Conservation (phyloP, 148 eudicot genomes). For the Dianthus caryophyllus region DNA sequence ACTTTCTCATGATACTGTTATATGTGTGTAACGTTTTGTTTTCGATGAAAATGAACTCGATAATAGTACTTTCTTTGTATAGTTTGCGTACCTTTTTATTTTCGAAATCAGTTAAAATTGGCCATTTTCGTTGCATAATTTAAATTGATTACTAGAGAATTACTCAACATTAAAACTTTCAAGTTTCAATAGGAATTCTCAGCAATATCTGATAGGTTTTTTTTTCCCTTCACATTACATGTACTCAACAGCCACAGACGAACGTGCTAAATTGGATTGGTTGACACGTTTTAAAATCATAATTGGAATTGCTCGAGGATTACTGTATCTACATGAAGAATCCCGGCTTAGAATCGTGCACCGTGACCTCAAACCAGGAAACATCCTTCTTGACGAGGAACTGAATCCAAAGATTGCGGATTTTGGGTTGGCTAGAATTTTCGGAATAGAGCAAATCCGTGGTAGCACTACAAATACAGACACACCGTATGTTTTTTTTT, state of each 20-base stretch:
- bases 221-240: background rate
- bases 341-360: conserved; percentile 39
- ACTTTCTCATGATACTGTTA: too few relatives aligned
- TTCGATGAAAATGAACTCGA: too few relatives aligned
- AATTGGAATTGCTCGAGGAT: conserved; percentile 35
- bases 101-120: too few relatives aligned
- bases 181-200: too few relatives aligned
- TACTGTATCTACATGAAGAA: conserved; percentile 42
- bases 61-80: too few relatives aligned
- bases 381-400: conserved; percentile 33
- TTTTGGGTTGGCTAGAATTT: conserved; percentile 29
- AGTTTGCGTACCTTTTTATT: too few relatives aligned
- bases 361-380: conserved; percentile 43
- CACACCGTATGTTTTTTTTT: background rate
- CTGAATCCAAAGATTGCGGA: conserved; percentile 46
- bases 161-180: too few relatives aligned
- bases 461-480: background rate
- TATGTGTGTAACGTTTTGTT: too few relatives aligned
- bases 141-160: too few relatives aligned
- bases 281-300: conserved; percentile 24
- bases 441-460: background rate
- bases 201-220: background rate
- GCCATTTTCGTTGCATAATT: too few relatives aligned
- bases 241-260: conserved; percentile 1
- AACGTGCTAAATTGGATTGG: conserved; percentile 26